Evolutionary conservation across 352 stramenopile genomes (phyloP), one percentile per base, ranked within the genome.

Genomic region (Globisporangium ultimum): DNA sequence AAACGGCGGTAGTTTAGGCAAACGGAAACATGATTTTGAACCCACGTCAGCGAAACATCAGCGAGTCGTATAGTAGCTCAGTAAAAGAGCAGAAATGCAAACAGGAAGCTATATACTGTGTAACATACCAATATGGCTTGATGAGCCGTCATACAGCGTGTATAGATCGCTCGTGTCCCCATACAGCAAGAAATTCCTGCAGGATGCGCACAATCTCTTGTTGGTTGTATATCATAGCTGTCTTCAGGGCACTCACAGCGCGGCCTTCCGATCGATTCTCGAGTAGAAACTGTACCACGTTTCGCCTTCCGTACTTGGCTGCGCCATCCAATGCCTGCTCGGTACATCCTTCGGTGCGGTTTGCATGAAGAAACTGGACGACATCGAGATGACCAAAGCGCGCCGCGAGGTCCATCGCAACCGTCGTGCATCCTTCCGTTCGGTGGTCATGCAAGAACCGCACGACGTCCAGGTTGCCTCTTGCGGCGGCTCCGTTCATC

Each of bases 401-500:
- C 24, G 49, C 49, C 11, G 49, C 49, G 34, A 55, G 49, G n/a
- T 55, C 49, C 49, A 55, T 46, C 10, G 49, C 49, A 18, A 45
- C n/a, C 4, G 49, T 45, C 8, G 49, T 55, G 32, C 49, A 55
- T 8, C 49, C 49, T 22, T 55, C 49, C 2, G 32, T 15, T 18
- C 32, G 32, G 22, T 45, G 32, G 22, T 32, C n/a, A 5, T 55
- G 49, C 17, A 54, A n/a, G 32, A 54, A 54, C 3, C 11, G 48
- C 28, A 54, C 32, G 15, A 43, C 48, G 2, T 20, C 17, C 5
- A 55, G 17, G 12, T 20, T 55, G 17, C 49, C 49, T 20, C 43
- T 55, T n/a, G 49, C 49, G 24, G 49, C 49, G n/a, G 49, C 49
- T 10, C n/a, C 49, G 32, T 55, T 55, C 49, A 55, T 55, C 32